Conservation (phyloP, 305 asterid species). For the Galium porrigens region DNA sequence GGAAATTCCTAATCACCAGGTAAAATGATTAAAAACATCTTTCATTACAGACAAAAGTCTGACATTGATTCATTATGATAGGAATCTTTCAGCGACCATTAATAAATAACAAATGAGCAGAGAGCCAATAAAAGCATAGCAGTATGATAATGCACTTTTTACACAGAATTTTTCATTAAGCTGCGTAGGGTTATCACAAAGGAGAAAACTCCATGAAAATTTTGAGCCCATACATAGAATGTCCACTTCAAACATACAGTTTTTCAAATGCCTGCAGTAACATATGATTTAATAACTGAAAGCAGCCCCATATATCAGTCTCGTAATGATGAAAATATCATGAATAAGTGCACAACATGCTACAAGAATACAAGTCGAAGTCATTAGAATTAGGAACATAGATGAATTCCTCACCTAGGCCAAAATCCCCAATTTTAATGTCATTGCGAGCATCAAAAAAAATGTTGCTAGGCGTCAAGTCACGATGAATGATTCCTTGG, state of each 20-base stretch:
- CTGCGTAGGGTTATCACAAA: not conserved
- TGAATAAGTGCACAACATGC: not conserved
- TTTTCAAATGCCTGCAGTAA: not conserved
- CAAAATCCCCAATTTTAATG: conserved; percentile 96
- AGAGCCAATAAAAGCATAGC: not conserved
- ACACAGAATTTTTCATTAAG: not conserved
- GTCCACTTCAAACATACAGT: not conserved
- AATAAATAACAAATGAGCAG: not conserved
- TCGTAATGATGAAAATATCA: not conserved
- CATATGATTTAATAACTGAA: not conserved
- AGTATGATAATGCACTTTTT: not conserved
- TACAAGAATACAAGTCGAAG: not conserved
- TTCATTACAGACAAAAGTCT: not conserved
- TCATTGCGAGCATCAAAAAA: conserved; percentile 95
- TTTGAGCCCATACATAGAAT: not conserved
- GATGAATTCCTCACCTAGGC: conserved; percentile 64
- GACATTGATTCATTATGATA: not conserved
- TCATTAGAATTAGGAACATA: conserved; percentile 10
- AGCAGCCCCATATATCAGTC: not conserved
- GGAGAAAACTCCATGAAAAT: not conserved
- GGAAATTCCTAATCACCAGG: not conserved
- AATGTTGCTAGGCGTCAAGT: conserved; percentile 85
- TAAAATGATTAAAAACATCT: not conserved
- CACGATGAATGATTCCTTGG: conserved; percentile 97
- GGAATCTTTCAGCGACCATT: not conserved